These are phyloP conservation scores for Meredithiella fracta DNA, from an alignment of 2,329 filamentous ascomycete genomes.

Conservation along the genomic window DNA sequence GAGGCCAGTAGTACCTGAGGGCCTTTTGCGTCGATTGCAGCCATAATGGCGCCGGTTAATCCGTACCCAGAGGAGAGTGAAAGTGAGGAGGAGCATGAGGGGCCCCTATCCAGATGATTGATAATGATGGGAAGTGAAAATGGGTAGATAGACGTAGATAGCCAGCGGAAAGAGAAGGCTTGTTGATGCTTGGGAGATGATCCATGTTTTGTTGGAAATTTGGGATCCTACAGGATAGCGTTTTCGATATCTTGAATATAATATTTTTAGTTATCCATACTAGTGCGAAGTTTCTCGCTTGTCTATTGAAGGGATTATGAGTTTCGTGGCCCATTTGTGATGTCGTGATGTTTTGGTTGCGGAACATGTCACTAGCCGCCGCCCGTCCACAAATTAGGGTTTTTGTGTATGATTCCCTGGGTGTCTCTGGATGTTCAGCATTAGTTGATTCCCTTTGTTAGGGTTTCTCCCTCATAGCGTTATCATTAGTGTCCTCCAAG, in stretches of 20 bases:
- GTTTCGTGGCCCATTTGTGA: too few relatives aligned
- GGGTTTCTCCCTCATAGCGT: too few relatives aligned
- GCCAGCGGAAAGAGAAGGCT: background rate
- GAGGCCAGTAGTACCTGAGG: background rate
- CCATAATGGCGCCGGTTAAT: constrained; percentile 3
- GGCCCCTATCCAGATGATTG: constrained; percentile 9
- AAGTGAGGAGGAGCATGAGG: constrained; percentile 9
- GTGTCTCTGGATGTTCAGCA: too few relatives aligned
- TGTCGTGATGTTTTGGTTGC: background rate
- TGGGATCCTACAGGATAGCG: background rate
- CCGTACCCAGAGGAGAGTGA: constrained; percentile 6
- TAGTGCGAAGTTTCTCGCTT: too few relatives aligned
- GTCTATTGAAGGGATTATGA: too few relatives aligned
- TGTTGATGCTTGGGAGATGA: background rate
- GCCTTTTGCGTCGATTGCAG: constrained; percentile 3
- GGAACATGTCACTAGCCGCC: background rate
- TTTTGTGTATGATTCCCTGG: background rate
- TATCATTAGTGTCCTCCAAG: too few relatives aligned
- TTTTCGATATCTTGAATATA: too few relatives aligned
- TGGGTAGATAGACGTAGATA: background rate
- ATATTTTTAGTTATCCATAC: too few relatives aligned
- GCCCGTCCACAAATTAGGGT: background rate
- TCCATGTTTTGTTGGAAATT: background rate
- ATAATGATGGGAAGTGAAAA: constrained; percentile 8
- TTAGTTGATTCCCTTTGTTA: too few relatives aligned